Evolutionary conservation across 1,284 basidiomycete species (phyloP), one percentile per base, ranked within the genome.

Genomic region (Leccinum huronense): DNA sequence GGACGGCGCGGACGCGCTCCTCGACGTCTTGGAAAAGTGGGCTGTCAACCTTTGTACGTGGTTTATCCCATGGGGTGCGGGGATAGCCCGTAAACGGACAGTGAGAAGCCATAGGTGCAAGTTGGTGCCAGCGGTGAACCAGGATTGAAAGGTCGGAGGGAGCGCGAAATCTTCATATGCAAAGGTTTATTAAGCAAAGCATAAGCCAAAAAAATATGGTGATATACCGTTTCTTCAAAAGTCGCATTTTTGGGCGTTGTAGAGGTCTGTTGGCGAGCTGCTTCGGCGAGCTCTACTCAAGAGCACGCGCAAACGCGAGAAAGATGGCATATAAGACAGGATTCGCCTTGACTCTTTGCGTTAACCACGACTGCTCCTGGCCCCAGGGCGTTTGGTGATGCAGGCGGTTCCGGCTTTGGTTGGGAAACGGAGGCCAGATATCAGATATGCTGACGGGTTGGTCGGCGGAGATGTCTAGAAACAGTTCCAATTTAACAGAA

Each of bases 21-120:
- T 98, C 97, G 67, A 95, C 86, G 75, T 99, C 94, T 70, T 96
- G 83, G 83, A 98, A 99, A 97, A 97, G 78, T 98, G 95, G 77
- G 96, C 95, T 68, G 98, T 84, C 62, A 98, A 82, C 59, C 89
- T 93, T 78, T 95, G 90, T 67, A 88, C 79, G 79, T 90, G 88
- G 67, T 84, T 76, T 67, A 80, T 78, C 23, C 90, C 90, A 57
- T 88, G 81, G 1, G 85, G 82, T 3, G 82, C 72, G 2, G 93
- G 91, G 9, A 99, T 86, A 0, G 93, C 88, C 13, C 97, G 91
- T 31, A 98, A 84, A 23, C 97, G 91, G 57, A 93, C 90, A 7
- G 90, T 89, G 58, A 98, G 86, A 64, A 98, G 82, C 88, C 96
- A 95, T 62, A 98, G 82, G 78, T 99, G 95, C 48, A 98, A 83